Evolutionary conservation across 305 asterid species (phyloP).

Genomic region (Andrographis paniculata): DNA sequence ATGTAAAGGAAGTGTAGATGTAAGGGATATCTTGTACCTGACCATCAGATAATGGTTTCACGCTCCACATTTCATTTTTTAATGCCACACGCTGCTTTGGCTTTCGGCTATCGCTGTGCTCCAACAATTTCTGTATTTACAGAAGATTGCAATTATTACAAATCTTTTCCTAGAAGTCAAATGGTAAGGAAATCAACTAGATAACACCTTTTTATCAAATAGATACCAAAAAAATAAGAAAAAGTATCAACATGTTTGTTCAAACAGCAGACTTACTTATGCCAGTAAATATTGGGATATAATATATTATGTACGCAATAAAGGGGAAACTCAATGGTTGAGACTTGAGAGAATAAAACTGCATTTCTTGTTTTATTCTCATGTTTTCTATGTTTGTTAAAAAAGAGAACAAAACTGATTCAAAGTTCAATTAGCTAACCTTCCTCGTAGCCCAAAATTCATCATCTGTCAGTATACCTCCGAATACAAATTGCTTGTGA

Average conservation of each 20-base stretch:
- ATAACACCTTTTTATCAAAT: constrained; percentile 1
- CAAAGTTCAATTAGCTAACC: constrained; percentile 48
- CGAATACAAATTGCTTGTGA: constrained; percentile 85
- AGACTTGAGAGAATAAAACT: not conserved
- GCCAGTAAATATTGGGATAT: too few relatives aligned
- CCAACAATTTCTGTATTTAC: constrained; percentile 84
- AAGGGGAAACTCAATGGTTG: not conserved
- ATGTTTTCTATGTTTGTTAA: constrained; percentile 1
- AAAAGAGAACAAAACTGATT: constrained; percentile 3
- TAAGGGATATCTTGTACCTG: constrained; percentile 45
- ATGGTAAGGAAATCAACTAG: constrained; percentile 13
- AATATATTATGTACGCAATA: too few relatives aligned
- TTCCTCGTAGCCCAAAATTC: constrained; percentile 98
- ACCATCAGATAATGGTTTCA: constrained; percentile 87
- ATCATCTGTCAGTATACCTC: constrained; percentile 75
- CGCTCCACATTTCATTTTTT: constrained; percentile 86
- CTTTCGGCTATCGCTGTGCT: constrained; percentile 54
- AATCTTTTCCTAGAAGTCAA: constrained; percentile 8
- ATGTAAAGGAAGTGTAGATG: constrained; percentile 6
- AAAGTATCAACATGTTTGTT: too few relatives aligned
- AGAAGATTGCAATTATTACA: not conserved
- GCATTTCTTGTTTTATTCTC: constrained; percentile 9
- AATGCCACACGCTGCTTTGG: constrained; percentile 79
- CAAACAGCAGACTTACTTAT: too few relatives aligned
- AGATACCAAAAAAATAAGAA: not conserved